phyloP scores from a whole-genome alignment of 768 basidiomycete genomes.

The Pholiota molesta region DNA sequence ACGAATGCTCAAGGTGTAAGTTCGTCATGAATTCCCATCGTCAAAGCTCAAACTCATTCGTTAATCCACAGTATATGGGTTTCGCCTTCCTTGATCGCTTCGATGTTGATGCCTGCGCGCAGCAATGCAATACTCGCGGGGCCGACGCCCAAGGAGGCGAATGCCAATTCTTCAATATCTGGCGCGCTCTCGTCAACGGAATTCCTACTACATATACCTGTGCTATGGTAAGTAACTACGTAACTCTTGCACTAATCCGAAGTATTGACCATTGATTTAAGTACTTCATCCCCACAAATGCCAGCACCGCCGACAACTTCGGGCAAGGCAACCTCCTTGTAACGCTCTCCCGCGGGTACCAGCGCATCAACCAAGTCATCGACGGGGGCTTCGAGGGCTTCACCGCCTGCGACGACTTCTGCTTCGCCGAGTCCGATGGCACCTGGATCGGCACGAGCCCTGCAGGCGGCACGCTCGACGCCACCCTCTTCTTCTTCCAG shows the following conservation, averaged over 20 bases:
- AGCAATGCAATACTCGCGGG: slow-evolving; percentile 6
- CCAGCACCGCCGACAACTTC: slow-evolving; percentile 43
- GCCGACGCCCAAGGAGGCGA: slow-evolving; percentile 5
- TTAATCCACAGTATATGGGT: slow-evolving; percentile 5
- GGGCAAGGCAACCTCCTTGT: slow-evolving; percentile 46
- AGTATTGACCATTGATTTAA: slow-evolving; percentile 12
- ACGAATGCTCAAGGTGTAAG: slow-evolving; percentile 8
- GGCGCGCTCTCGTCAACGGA: slow-evolving; percentile 9
- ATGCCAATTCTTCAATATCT: slow-evolving; percentile 13
- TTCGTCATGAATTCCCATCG: neutral
- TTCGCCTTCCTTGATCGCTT: slow-evolving; percentile 9
- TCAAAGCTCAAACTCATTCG: neutral
- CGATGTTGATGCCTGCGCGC: slow-evolving; percentile 5
- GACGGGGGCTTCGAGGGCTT: slow-evolving; percentile 49
- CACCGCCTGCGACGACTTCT: slow-evolving; percentile 38
- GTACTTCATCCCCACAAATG: slow-evolving; percentile 45
- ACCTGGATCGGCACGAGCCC: slow-evolving; percentile 42
- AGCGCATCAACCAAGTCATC: slow-evolving; percentile 33
- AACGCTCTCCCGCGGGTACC: slow-evolving; percentile 47
- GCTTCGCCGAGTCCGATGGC: slow-evolving; percentile 35
- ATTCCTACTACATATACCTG: slow-evolving; percentile 6
- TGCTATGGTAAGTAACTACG: slow-evolving; percentile 2
- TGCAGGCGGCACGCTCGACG: slow-evolving; percentile 38
- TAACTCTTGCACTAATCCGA: neutral
- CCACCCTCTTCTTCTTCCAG: slow-evolving; percentile 41